Evolutionary conservation across 2,329 filamentous ascomycete genomes (phyloP).

Genomic region (Colletotrichum sojae): DNA sequence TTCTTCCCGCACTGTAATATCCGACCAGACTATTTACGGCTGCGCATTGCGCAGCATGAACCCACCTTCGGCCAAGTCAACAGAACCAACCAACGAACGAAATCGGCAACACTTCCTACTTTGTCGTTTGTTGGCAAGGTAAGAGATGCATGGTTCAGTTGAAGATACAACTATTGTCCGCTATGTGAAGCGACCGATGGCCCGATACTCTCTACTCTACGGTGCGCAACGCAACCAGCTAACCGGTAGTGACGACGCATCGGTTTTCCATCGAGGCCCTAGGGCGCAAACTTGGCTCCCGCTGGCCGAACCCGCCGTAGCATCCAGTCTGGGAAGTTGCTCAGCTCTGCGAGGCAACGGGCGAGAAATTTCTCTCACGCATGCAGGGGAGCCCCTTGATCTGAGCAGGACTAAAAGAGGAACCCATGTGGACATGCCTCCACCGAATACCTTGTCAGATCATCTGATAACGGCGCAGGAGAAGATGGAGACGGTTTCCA

Average conservation of each 20-base stretch:
- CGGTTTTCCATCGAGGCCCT: not conserved
- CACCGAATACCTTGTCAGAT: constrained; percentile 34
- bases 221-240: not conserved
- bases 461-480: constrained; percentile 33
- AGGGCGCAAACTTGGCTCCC: no score
- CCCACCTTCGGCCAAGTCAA: not conserved
- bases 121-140: not conserved
- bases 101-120: constrained; percentile 12
- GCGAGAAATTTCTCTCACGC: constrained; percentile 6
- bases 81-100: not conserved
- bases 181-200: no score
- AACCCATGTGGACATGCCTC: constrained; percentile 3
- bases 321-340: constrained; percentile 1
- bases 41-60: not conserved
- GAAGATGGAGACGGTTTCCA: not conserved
- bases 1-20: constrained; percentile 13
- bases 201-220: not conserved
- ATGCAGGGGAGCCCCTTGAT: constrained; percentile 9
- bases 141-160: not conserved
- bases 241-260: constrained; percentile 3
- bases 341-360: constrained; percentile 1
- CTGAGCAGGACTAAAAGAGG: constrained; percentile 10
- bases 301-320: not conserved
- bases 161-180: no score
- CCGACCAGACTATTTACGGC: constrained; percentile 5